Conservation (phyloP, 1,284 basidiomycete genomes). For the Phylloboletellus chloephorus region DNA sequence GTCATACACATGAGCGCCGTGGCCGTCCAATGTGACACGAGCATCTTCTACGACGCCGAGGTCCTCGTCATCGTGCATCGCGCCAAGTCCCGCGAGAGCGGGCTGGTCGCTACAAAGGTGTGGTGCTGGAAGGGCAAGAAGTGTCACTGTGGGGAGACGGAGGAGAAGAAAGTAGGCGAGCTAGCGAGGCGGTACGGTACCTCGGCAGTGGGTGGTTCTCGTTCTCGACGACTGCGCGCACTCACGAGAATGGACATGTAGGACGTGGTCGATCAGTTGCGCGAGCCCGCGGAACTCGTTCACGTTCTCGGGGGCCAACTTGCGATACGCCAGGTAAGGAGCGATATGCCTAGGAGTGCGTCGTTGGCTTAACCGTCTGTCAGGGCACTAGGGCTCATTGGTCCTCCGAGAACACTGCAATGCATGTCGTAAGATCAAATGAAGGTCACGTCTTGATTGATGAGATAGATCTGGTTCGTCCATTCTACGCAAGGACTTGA, state of each 20-base stretch:
- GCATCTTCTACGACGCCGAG: conserved; percentile 70
- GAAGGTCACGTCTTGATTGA: conserved; percentile 57
- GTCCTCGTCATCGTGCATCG: conserved; percentile 63
- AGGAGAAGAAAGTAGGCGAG: conserved; percentile 61
- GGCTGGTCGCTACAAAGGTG: conserved; percentile 62
- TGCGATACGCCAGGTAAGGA: conserved; percentile 57
- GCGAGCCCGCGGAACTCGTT: conserved; percentile 59
- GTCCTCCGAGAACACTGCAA: conserved; percentile 72
- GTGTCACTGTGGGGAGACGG: conserved; percentile 47
- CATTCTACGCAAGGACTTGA: neutral
- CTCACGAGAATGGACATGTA: conserved; percentile 21
- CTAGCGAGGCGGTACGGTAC: conserved; percentile 68
- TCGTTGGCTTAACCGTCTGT: conserved; percentile 6
- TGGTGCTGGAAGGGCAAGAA: conserved; percentile 70
- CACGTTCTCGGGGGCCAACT: conserved; percentile 60
- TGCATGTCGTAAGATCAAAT: conserved; percentile 61
- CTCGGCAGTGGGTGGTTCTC: conserved; percentile 37
- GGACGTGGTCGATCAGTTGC: conserved; percentile 51
- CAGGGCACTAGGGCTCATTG: conserved; percentile 69
- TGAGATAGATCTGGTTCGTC: conserved; percentile 64
- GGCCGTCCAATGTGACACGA: conserved; percentile 37
- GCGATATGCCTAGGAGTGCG: conserved; percentile 1
- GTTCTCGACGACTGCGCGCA: neutral
- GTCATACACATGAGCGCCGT: conserved; percentile 48
- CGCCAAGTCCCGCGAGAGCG: conserved; percentile 54